phyloP scores from a whole-genome alignment of 1,139 yeast species.

The Saccharomyces hybrid region DNA sequence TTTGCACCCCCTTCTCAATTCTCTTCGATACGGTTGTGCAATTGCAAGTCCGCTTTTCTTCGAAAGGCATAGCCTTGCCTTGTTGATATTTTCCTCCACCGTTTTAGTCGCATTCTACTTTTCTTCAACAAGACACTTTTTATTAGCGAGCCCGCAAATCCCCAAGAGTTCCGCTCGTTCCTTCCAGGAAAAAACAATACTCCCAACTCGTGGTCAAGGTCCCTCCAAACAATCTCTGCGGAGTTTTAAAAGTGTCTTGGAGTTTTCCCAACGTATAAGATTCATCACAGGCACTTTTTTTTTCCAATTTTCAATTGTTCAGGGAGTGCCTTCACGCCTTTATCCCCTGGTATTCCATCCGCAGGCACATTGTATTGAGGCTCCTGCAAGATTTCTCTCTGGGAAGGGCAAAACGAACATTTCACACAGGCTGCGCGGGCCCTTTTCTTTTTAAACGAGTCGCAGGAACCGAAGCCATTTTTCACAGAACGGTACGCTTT shows the following conservation, averaged over 20 bases:
- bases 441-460: background rate
- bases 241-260: background rate
- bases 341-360: background rate
- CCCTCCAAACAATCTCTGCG: background rate
- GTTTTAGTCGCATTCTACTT: background rate
- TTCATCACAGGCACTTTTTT: background rate
- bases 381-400: background rate
- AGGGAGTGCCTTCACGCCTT: background rate
- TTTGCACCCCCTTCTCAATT: background rate
- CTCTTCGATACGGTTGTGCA: background rate
- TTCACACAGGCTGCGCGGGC: background rate
- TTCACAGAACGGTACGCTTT: background rate
- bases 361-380: background rate
- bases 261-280: background rate
- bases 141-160: background rate
- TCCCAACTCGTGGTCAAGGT: background rate
- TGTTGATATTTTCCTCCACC: background rate
- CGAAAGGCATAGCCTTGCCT: background rate
- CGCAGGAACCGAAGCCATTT: background rate
- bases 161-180: background rate
- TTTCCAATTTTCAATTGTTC: background rate
- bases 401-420: background rate
- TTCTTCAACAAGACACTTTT: background rate
- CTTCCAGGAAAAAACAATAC: background rate
- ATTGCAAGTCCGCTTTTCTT: background rate